These are phyloP conservation scores for Coleophoma eucalyptorum DNA, from an alignment of 2,329 filamentous ascomycete species.

Conservation along the genomic window DNA sequence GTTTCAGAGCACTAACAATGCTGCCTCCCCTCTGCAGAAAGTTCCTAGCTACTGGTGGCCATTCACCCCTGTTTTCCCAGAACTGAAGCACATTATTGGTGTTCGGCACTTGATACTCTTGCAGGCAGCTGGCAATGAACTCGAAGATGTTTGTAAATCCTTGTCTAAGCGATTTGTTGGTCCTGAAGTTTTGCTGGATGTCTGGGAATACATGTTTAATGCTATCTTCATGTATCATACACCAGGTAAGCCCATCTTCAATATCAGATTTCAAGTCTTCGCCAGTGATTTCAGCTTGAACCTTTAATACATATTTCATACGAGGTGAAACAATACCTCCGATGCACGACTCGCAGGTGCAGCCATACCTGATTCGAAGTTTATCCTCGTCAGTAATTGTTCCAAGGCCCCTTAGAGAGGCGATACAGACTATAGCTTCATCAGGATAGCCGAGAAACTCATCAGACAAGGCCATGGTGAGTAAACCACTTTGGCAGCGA, in stretches of 20 bases:
- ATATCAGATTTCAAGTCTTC: constrained; percentile 17
- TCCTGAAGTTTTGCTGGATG: constrained; percentile 24
- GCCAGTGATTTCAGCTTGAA: constrained; percentile 20
- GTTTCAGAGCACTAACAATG: constrained; percentile 22
- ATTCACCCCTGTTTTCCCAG: constrained; percentile 8
- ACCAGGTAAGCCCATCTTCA: constrained; percentile 15
- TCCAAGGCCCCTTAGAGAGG: constrained; percentile 16
- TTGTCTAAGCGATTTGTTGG: constrained; percentile 30
- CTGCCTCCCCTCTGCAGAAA: constrained; percentile 27
- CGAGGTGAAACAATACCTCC: constrained; percentile 33
- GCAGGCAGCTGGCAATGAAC: constrained; percentile 22
- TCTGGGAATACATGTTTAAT: constrained; percentile 18
- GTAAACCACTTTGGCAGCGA: constrained; percentile 7
- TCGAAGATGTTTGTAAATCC: constrained; percentile 30
- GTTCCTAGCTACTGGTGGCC: constrained; percentile 23
- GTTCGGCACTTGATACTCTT: constrained; percentile 4
- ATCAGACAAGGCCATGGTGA: constrained; percentile 21
- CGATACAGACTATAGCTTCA: constrained; percentile 24
- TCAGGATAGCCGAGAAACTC: constrained; percentile 26
- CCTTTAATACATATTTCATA: constrained; percentile 27
- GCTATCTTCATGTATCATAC: constrained; percentile 9
- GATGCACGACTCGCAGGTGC: constrained; percentile 33
- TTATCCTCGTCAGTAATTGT: constrained; percentile 9
- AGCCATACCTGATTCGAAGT: constrained; percentile 29
- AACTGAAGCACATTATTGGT: constrained; percentile 4